phyloP scores from a whole-genome alignment of 2,329 filamentous ascomycete species.

The Erysiphe neolycopersici region DNA sequence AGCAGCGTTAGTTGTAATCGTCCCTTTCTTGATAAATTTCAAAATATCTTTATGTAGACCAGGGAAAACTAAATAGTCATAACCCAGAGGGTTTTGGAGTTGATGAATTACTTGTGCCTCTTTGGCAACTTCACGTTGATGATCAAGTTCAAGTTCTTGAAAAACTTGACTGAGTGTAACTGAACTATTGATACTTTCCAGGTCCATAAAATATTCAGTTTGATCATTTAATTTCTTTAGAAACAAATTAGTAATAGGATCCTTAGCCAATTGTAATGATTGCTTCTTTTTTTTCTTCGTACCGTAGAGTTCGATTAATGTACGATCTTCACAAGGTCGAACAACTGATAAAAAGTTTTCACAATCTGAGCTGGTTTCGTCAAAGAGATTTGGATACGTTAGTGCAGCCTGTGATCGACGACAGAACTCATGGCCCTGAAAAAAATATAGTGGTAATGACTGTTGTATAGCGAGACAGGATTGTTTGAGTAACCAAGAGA shows the following conservation, averaged over 20 bases:
- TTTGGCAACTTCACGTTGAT: slow-evolving; percentile 17
- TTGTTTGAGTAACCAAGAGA: slow-evolving; percentile 36
- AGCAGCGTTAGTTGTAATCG: slow-evolving; percentile 14
- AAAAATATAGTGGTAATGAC: slow-evolving; percentile 26
- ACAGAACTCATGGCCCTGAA: slow-evolving; percentile 34
- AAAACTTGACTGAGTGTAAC: slow-evolving; percentile 10
- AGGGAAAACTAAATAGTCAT: slow-evolving; percentile 16
- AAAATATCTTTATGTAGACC: slow-evolving; percentile 22
- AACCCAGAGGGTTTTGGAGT: slow-evolving; percentile 17
- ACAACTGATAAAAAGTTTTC: slow-evolving; percentile 19
- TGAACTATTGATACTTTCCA: slow-evolving; percentile 15
- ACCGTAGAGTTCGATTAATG: slow-evolving; percentile 29
- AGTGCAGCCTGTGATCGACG: slow-evolving; percentile 22
- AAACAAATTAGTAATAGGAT: not conserved
- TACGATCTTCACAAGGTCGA: slow-evolving; percentile 26
- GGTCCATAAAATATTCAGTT: too few relatives aligned
- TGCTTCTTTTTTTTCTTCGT: slow-evolving; percentile 5
- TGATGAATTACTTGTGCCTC: slow-evolving; percentile 20
- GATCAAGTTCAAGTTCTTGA: slow-evolving; percentile 24
- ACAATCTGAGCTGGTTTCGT: slow-evolving; percentile 14
- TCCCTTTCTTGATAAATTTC: slow-evolving; percentile 20
- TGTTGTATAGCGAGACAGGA: slow-evolving; percentile 32
- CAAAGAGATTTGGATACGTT: slow-evolving; percentile 18
- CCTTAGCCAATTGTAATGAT: not conserved
- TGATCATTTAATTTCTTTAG: not conserved